Evolutionary conservation across 2,329 filamentous ascomycete species (phyloP).

Genomic region (Sclerotiophoma versabilis): DNA sequence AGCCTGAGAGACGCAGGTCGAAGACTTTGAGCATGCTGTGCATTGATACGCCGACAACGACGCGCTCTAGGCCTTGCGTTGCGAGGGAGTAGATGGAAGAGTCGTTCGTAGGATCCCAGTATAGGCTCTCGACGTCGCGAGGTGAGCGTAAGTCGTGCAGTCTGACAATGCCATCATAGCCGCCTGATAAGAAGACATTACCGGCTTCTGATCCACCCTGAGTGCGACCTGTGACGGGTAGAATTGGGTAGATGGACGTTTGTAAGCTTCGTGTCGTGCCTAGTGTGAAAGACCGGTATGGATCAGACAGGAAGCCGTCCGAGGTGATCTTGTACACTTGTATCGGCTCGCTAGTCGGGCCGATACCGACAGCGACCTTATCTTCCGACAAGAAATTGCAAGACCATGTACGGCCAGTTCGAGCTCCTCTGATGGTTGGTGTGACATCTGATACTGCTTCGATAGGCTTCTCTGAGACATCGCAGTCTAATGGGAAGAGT

Average conservation of each 20-base stretch:
- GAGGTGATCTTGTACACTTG: constrained; percentile 60
- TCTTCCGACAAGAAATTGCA: constrained; percentile 61
- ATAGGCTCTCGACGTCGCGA: constrained; percentile 56
- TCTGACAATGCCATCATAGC: constrained; percentile 63
- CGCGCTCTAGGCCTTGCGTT: constrained; percentile 62
- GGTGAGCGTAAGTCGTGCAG: constrained; percentile 68
- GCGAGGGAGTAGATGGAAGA: constrained; percentile 66
- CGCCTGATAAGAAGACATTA: constrained; percentile 65
- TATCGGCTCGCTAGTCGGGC: constrained; percentile 53
- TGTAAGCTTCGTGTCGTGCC: constrained; percentile 28
- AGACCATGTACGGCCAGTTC: constrained; percentile 54
- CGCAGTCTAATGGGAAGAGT: constrained; percentile 51
- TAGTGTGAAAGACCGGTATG: constrained; percentile 51
- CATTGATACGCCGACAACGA: constrained; percentile 64
- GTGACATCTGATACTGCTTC: constrained; percentile 27
- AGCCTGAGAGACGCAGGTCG: constrained; percentile 63
- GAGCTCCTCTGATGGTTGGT: constrained; percentile 20
- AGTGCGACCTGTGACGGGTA: constrained; percentile 47
- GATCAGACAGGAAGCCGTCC: constrained; percentile 50
- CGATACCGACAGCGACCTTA: constrained; percentile 60
- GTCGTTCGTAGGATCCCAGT: constrained; percentile 63
- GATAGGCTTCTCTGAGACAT: constrained; percentile 36
- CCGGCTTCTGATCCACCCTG: constrained; percentile 48
- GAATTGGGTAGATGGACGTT: constrained; percentile 56
- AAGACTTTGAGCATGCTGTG: constrained; percentile 69